Conservation (phyloP, 305 asterid species). For the Fraxinus baroniana region DNA sequence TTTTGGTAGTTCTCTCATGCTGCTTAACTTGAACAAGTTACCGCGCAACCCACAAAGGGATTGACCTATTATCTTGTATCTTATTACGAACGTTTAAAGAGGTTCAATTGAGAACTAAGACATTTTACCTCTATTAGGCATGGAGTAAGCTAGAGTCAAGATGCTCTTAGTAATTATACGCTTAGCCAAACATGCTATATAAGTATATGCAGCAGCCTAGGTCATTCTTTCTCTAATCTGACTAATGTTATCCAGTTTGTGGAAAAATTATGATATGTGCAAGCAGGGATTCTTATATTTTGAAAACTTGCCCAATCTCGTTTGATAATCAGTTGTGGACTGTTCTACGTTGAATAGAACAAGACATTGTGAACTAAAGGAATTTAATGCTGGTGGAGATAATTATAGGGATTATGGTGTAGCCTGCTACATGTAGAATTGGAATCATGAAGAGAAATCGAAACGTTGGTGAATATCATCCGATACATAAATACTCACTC, state of each 20-base stretch:
- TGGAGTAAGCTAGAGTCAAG: not conserved
- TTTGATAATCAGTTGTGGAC: not conserved
- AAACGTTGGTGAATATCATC: not conserved
- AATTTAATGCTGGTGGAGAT: not conserved
- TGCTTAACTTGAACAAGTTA: not conserved
- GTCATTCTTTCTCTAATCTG: not conserved
- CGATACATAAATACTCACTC: not conserved
- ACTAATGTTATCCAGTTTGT: not conserved
- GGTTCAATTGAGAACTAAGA: not conserved
- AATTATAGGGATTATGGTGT: not conserved
- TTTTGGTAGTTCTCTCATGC: not conserved
- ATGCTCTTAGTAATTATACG: not conserved
- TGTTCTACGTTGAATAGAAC: not conserved
- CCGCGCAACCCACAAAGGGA: not conserved
- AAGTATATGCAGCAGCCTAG: not conserved
- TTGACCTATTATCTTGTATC: not conserved
- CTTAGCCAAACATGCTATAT: not conserved
- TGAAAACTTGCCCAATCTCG: not conserved
- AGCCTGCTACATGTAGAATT: not conserved
- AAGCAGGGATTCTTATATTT: not conserved
- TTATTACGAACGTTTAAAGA: not conserved
- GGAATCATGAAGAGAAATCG: not conserved
- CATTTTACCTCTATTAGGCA: not conserved
- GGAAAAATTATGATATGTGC: not conserved
- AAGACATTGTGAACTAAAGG: not conserved